Evolutionary conservation across 1,284 basidiomycete species (phyloP), one percentile per base, ranked within the genome.

Genomic region (Rhodotorula glutinis): DNA sequence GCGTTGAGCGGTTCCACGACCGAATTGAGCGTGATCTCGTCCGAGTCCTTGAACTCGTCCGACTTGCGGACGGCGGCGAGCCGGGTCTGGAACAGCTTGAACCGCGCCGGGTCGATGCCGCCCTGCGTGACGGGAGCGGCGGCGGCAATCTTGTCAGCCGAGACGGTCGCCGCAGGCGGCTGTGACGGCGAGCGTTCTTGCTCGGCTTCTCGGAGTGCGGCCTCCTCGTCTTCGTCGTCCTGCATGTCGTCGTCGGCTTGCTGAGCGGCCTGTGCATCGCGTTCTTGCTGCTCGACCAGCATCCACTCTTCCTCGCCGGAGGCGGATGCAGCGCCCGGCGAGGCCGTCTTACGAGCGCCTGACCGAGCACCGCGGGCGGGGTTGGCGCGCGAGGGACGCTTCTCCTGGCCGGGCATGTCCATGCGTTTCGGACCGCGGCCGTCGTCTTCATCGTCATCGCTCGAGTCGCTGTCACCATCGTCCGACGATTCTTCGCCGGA

Each of bases 401-500:
- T 43, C 53, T 25, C 33, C 30, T 30, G 29, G 0, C 30, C 38
- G 1, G 66, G 66, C 66, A 63, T 62, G 21, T 60, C 62, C 66
- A 67, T 67, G 19, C 66, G 46, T 49, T 57, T 57, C 30, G 53
- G 54, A 7, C 59, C 63, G 8, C 58, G 53, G 10, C 63, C 57
- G 13, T 60, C 63, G 30, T 65, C 63, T 40, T 61, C 66, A n/a
- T 68, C 66, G 33, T 63, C 62, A 53, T 73, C 67, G 19, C 44
- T 69, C 81, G 74, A 59, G 79, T 81, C 84, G 40, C 82, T 80
- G 40, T 80, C 83, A 85, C 89, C 89, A 52, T 82, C 80, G 33
- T 83, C 81, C 77, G 61, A 63, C 41, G 89, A 88, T 76, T 86
- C 85, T 71, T 83, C 85, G 60, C 84, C 84, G 65, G 85, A 84